A percentile compares a stretch with the other conserved stretches of the same genome.
Evolutionary conservation across 2,329 filamentous ascomycete genomes (phyloP).

Genomic region (Rutstroemia sydowiana): DNA sequence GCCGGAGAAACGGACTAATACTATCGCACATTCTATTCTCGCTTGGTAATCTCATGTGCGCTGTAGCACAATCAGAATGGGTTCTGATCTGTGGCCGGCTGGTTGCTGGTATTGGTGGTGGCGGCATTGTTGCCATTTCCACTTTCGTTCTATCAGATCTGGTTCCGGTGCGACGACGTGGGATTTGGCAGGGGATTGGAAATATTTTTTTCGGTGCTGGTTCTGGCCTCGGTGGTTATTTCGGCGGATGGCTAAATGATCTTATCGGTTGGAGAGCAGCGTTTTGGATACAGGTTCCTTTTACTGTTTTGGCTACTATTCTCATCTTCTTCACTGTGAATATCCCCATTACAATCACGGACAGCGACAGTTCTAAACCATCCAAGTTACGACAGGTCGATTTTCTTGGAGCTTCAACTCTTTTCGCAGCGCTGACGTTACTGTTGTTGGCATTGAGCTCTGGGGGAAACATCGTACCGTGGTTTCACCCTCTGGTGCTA

Average conservation of each 20-base stretch:
- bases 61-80: not conserved
- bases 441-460: conserved; percentile 62
- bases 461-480: conserved; percentile 52
- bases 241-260: not conserved
- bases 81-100: not conserved
- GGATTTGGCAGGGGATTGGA: not conserved
- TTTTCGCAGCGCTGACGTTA: conserved; percentile 59
- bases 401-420: conserved; percentile 58
- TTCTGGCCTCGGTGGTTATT: not conserved
- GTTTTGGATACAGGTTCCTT: not conserved
- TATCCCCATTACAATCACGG: not conserved
- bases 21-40: not conserved
- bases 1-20: not conserved
- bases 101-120: not conserved
- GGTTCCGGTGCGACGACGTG: not conserved
- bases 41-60: not conserved
- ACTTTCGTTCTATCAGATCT: not conserved
- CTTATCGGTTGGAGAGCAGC: not conserved
- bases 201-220: not conserved
- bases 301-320: not conserved
- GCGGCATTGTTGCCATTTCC: not conserved
- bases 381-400: conserved; percentile 50
- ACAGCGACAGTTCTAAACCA: not conserved
- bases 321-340: not conserved
- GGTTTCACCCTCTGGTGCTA: conserved; percentile 50